phyloP scores from a whole-genome alignment of 2,329 filamentous ascomycete genomes.

The Erysiphe neolycopersici region DNA sequence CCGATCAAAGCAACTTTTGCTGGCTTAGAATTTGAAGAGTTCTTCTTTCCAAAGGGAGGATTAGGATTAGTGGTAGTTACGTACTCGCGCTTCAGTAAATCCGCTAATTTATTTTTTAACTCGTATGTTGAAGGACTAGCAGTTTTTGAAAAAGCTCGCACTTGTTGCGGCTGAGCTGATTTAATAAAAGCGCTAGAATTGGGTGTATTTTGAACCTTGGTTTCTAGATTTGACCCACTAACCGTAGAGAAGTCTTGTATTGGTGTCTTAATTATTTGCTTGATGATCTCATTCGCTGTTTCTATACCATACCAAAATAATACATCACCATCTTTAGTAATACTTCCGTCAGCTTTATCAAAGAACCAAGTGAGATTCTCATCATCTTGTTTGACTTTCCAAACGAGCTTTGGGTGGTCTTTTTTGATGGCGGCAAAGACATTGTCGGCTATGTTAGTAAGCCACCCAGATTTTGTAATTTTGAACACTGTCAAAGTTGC shows the following conservation, averaged over 20 bases:
- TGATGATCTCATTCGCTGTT: conserved; percentile 42
- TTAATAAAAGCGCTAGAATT: conserved; percentile 28
- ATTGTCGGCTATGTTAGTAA: conserved; percentile 86
- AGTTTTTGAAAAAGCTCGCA: conserved; percentile 39
- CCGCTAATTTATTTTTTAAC: not conserved
- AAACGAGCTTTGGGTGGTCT: conserved; percentile 71
- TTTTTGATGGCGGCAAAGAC: conserved; percentile 85
- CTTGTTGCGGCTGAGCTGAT: conserved; percentile 28
- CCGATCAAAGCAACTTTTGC: conserved; percentile 70
- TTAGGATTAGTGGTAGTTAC: conserved; percentile 58
- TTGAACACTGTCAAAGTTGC: conserved; percentile 74
- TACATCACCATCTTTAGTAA: conserved; percentile 63
- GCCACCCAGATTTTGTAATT: conserved; percentile 82
- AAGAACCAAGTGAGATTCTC: conserved; percentile 98
- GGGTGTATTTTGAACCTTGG: conserved; percentile 55
- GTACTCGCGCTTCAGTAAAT: conserved; percentile 19
- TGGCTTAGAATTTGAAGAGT: conserved; percentile 54
- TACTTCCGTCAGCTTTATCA: conserved; percentile 81
- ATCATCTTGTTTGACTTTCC: conserved; percentile 90
- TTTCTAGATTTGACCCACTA: conserved; percentile 67
- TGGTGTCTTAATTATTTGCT: conserved; percentile 26
- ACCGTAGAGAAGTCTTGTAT: conserved; percentile 75
- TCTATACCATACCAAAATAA: conserved; percentile 83
- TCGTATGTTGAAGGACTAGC: conserved; percentile 12
- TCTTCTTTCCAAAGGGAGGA: conserved; percentile 69